A percentile compares a stretch with the other conserved stretches of the same genome.
Conservation (phyloP, 2,329 filamentous ascomycete genomes). For the Lizonia empirigonia region DNA sequence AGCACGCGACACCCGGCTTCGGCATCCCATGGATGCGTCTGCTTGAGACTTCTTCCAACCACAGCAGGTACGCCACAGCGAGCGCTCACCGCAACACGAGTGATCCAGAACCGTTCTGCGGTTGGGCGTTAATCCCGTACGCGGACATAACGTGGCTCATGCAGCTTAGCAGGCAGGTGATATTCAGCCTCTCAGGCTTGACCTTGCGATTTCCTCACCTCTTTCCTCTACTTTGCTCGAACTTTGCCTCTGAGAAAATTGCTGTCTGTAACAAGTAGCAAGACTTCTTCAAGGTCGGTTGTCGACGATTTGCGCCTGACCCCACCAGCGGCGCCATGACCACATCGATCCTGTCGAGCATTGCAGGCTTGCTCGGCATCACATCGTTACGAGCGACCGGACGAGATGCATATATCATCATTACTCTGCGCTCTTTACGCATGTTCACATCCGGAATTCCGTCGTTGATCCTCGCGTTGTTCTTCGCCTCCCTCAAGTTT, state of each 20-base stretch:
- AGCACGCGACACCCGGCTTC: conserved; percentile 1
- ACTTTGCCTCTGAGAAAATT: not conserved
- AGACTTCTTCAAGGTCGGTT: not conserved
- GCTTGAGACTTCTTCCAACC: not conserved
- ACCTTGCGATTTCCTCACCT: conserved; percentile 14
- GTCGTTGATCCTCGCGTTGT: conserved; percentile 46
- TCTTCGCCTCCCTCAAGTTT: conserved; percentile 46
- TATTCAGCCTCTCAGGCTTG: conserved; percentile 10
- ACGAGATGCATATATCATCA: conserved; percentile 50
- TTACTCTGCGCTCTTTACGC: conserved; percentile 46
- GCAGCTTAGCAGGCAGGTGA: conserved; percentile 13
- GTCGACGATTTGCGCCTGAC: too few species aligned
- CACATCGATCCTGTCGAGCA: conserved; percentile 25
- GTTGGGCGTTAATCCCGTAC: conserved; percentile 1
- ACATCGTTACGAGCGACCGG: conserved; percentile 41
- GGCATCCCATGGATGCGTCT: not conserved
- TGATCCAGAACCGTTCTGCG: conserved; percentile 6
- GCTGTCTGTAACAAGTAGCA: conserved; percentile 6
- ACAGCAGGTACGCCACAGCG: not conserved
- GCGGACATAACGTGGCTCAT: conserved; percentile 13
- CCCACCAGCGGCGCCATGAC: conserved; percentile 31
- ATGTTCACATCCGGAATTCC: conserved; percentile 48
- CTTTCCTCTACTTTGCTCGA: conserved; percentile 1
- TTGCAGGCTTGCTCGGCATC: conserved; percentile 40
- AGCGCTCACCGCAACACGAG: not conserved